Evolutionary conservation across 495 filamentous ascomycete species (phyloP).

Genomic region (Chaetomium tenue): DNA sequence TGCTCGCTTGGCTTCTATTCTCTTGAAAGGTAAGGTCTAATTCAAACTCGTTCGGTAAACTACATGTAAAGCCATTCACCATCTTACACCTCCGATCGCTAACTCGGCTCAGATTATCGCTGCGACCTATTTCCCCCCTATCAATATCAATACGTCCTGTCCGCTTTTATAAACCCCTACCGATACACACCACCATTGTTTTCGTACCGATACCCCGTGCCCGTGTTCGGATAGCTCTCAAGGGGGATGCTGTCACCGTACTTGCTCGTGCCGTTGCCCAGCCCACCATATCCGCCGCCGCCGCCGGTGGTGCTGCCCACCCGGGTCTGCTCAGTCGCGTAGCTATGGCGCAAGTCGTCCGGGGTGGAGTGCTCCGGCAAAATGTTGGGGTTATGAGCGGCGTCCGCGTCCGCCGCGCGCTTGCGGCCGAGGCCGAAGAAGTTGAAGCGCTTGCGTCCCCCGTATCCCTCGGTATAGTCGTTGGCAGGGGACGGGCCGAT

Average conservation of each 20-base stretch:
- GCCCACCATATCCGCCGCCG: slow-evolving; percentile 18
- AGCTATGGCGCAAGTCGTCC: slow-evolving; percentile 42
- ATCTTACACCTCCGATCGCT: background rate
- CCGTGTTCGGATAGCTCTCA: slow-evolving; percentile 3
- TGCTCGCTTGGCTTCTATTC: background rate
- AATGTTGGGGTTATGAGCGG: slow-evolving; percentile 29
- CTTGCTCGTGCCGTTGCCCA: slow-evolving; percentile 30
- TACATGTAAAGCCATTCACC: background rate
- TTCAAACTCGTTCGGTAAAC: background rate
- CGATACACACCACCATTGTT: slow-evolving; percentile 12
- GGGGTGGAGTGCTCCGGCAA: slow-evolving; percentile 44
- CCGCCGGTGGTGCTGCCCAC: slow-evolving; percentile 24
- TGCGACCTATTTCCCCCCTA: background rate
- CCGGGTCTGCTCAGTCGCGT: slow-evolving; percentile 43
- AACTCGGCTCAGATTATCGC: background rate
- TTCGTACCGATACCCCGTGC: slow-evolving; percentile 14
- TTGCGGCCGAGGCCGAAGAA: slow-evolving; percentile 35
- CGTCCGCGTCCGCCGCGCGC: background rate
- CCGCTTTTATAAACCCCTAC: background rate
- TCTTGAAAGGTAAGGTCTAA: background rate
- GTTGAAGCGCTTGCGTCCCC: slow-evolving; percentile 37
- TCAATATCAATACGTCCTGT: background rate
- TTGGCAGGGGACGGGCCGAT: slow-evolving; percentile 73
- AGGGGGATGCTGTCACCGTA: slow-evolving; percentile 19
- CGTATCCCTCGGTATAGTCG: slow-evolving; percentile 52